These are phyloP conservation scores for Verticillium klebahnii DNA, from an alignment of 2,329 filamentous ascomycete species.

Conservation along the genomic window DNA sequence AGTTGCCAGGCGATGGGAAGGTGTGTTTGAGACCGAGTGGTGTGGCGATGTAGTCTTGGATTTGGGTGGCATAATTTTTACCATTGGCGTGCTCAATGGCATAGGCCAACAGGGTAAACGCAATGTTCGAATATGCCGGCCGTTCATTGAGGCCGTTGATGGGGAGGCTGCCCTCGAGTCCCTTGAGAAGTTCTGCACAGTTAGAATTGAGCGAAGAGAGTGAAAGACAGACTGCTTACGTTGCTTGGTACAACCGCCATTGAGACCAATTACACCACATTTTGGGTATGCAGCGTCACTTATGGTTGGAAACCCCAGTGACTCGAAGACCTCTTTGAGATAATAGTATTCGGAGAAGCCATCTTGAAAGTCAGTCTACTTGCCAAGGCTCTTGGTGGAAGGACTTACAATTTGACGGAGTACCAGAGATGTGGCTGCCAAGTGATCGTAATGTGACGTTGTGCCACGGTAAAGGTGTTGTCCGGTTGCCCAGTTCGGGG, in stretches of 20 bases:
- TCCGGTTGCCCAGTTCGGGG: conserved; percentile 20
- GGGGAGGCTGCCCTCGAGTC: conserved; percentile 23
- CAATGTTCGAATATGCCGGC: conserved; percentile 36
- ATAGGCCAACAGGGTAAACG: conserved; percentile 30
- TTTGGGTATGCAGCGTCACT: conserved; percentile 25
- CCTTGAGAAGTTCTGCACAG: conserved; percentile 23
- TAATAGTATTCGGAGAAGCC: conserved; percentile 31
- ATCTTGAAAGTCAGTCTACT: conserved; percentile 13
- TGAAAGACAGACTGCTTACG: conserved; percentile 16
- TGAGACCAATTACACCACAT: conserved; percentile 31
- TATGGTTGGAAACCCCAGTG: conserved; percentile 31
- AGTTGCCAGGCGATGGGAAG: conserved; percentile 21
- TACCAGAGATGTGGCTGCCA: conserved; percentile 29
- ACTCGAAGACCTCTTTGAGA: conserved; percentile 26
- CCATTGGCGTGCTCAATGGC: conserved; percentile 24
- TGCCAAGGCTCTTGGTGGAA: not conserved
- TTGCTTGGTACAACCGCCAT: conserved; percentile 24
- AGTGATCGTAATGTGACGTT: conserved; percentile 31
- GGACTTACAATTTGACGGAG: conserved; percentile 28
- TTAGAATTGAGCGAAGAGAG: rapidly evolving
- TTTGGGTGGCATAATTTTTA: conserved; percentile 21
- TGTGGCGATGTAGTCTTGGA: conserved; percentile 14
- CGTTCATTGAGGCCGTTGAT: conserved; percentile 23
- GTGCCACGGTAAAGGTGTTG: conserved; percentile 26
- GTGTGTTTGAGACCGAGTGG: conserved; percentile 16